These are phyloP conservation scores for Hanseniaspora vineae DNA, from an alignment of 805 yeast species.

Conservation along the genomic window DNA sequence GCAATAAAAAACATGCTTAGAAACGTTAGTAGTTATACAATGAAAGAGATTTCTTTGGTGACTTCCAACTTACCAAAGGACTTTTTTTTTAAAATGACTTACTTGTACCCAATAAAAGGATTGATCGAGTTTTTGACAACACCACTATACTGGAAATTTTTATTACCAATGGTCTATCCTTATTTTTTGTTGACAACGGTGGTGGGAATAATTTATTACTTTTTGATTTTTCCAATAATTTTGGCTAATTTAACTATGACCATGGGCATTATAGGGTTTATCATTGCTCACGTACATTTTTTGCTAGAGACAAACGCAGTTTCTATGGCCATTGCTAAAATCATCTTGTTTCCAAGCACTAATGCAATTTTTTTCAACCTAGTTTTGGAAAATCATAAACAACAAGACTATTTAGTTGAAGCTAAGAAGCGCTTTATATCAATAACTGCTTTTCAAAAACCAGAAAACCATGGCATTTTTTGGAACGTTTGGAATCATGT, in stretches of 20 bases:
- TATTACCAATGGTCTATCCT: constrained; percentile 13
- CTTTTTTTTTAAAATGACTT: constrained; percentile 8
- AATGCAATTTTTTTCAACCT: constrained; percentile 15
- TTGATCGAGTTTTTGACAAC: constrained; percentile 13
- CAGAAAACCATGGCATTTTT: neutral
- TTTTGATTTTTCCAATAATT: constrained; percentile 17
- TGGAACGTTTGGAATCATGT: neutral
- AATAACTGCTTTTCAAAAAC: neutral
- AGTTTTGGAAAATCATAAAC: constrained; percentile 10
- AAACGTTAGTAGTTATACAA: neutral
- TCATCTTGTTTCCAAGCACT: constrained; percentile 14
- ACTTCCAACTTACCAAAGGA: constrained; percentile 8
- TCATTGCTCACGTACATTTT: constrained; percentile 21
- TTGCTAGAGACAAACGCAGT: constrained; percentile 17
- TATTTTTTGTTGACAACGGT: constrained; percentile 13
- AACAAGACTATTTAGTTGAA: constrained; percentile 9
- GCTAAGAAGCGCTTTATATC: neutral
- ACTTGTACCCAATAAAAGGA: constrained; percentile 18
- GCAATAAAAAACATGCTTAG: too few species aligned
- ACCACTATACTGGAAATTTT: constrained; percentile 18
- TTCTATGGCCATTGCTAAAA: constrained; percentile 14
- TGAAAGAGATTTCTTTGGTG: neutral
- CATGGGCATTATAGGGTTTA: constrained; percentile 22
- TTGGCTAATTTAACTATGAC: constrained; percentile 14
- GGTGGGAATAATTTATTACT: constrained; percentile 13